Evolutionary conservation across 306 rosid species (phyloP).

Genomic region (Cucurbita ficifolia): DNA sequence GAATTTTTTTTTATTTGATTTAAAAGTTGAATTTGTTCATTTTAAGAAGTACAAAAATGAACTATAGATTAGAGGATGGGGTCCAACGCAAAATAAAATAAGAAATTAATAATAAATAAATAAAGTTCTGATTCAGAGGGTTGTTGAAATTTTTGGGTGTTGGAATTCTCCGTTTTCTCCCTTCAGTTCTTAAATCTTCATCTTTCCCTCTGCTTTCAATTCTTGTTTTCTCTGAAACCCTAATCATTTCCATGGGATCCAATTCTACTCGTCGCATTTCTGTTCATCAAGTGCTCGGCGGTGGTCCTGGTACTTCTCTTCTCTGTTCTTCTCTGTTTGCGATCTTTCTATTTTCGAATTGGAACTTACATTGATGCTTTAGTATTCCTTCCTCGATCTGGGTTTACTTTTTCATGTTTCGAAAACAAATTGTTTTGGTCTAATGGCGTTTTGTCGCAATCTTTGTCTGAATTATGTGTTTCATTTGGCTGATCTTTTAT

Average conservation of each 20-base stretch:
- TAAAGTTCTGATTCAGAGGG: background rate
- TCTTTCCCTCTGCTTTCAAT: background rate
- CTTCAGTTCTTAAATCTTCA: background rate
- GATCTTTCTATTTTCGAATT: background rate
- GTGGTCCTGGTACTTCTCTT: conserved; percentile 49
- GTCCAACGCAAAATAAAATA: background rate
- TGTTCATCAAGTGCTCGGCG: conserved; percentile 67
- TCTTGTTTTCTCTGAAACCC: conserved; percentile 20
- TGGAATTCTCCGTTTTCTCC: background rate
- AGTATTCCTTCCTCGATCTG: background rate
- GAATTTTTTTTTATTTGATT: too few species aligned
- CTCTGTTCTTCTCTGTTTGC: background rate
- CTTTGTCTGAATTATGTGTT: background rate
- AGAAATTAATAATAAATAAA: background rate
- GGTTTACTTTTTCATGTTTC: background rate
- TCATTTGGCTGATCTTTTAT: background rate
- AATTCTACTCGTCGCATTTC: conserved; percentile 32
- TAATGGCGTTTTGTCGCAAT: background rate
- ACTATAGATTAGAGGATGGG: background rate
- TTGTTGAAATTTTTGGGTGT: background rate
- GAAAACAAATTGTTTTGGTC: background rate
- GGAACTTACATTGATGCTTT: background rate
- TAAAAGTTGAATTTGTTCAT: too few species aligned
- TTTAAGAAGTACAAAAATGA: too few species aligned
- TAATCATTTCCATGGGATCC: conserved; percentile 55